Evolutionary conservation across 192 early-diverging fungal genomes (phyloP), one percentile per base, ranked within the genome.

Genomic region (Backusella liffmaniae): DNA sequence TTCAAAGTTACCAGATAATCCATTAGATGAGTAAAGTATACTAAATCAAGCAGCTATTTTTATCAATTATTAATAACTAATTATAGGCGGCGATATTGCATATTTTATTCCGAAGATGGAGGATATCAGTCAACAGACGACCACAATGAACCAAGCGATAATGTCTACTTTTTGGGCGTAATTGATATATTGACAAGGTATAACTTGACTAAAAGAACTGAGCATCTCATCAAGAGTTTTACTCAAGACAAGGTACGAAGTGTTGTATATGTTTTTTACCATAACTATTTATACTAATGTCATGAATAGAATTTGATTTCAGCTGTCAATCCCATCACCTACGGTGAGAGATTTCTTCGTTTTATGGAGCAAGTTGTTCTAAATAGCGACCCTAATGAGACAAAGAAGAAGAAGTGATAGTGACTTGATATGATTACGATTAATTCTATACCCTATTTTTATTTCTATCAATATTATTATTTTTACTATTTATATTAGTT

Each of bases 111-210:
- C 34, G 96, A 98, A 65, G 86, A 96, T 67, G 97, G 97, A 68
- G 98, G 98, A 9, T 93, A 94, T 70, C 84, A 88, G 32, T 87
- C 95, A 35, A 93, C 96, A 1, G 91, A 92, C 74, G 86, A 89
- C 56, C 72, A 85, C 39, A 91, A 97, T 80, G 78, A 89, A 49
- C 42, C 42, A 16, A 30, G 12, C 4, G 86, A 91, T 66, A 82
- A 92, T 49, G 85, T 98, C 7, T 98, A 98, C 83, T 98, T 96
- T 79, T 86, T 99, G 67, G 96, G 97, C 8, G 91, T 98, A 73
- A 99, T 99, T 67, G 97, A 99, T 76, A 98, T 99, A 59, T 87
- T 99, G 72, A 99, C 97, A 29, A 90, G 92, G 2, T 99, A 97
- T 84, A 94, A 94, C 82, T 77, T 88, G 46, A 80, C 89, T 53